Evolutionary conservation across 2,329 filamentous ascomycete genomes (phyloP).

Genomic region (Harringtonia aguacate): DNA sequence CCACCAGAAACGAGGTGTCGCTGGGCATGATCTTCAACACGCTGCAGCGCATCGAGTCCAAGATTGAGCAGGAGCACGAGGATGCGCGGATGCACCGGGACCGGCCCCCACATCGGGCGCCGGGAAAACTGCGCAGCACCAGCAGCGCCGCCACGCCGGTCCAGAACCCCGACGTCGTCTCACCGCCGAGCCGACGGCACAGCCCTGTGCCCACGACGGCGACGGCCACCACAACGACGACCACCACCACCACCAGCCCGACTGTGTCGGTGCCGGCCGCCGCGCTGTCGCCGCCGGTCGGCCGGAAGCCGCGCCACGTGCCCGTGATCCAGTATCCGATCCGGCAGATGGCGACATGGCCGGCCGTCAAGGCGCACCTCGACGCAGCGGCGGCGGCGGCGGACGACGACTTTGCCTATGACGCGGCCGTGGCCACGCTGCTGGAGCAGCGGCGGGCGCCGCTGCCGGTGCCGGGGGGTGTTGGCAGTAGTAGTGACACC

Average conservation of each 20-base stretch:
- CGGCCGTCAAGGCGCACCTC: slow-evolving; percentile 8
- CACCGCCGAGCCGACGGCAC: too few species aligned
- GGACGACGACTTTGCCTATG: slow-evolving; percentile 5
- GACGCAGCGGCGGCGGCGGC: not conserved
- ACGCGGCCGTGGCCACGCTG: slow-evolving; percentile 23
- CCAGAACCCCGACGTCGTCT: too few species aligned
- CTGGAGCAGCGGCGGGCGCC: slow-evolving; percentile 34
- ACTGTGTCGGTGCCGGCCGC: not conserved
- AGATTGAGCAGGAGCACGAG: slow-evolving; percentile 28
- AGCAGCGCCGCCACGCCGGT: too few species aligned
- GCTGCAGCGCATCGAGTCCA: slow-evolving; percentile 38
- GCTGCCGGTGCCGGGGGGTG: slow-evolving; percentile 23
- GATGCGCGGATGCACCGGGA: too few species aligned
- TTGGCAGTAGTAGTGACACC: too few species aligned
- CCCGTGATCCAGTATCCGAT: slow-evolving; percentile 13
- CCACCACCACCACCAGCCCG: not conserved
- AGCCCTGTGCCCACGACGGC: slow-evolving; percentile 24
- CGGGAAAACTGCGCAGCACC: too few species aligned
- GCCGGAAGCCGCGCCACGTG: slow-evolving; percentile 3
- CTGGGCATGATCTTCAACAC: slow-evolving; percentile 43
- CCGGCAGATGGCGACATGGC: slow-evolving; percentile 12
- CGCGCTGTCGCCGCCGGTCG: not conserved
- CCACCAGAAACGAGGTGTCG: slow-evolving; percentile 36
- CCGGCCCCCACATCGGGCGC: too few species aligned
- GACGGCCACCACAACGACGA: slow-evolving; percentile 14